Evolutionary conservation across 2,329 filamentous ascomycete genomes (phyloP).

Genomic region (Sclerotinia sclerotiorum): DNA sequence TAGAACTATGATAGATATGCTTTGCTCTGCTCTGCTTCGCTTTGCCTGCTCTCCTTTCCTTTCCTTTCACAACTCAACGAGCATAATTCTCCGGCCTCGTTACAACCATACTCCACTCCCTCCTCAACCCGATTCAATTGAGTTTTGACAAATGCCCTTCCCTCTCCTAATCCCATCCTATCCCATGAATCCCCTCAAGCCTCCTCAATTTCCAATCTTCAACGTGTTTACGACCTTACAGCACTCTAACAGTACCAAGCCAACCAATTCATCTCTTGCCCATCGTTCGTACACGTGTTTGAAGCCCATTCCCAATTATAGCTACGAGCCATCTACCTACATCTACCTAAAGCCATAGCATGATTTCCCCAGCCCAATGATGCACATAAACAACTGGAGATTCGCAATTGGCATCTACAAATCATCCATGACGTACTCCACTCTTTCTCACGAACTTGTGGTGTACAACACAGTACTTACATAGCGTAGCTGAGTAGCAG

Average conservation of each 20-base stretch:
- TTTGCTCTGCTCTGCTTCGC: neutral
- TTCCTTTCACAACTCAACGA: constrained; percentile 16
- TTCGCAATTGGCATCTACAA: constrained; percentile 18
- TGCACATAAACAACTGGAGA: constrained; percentile 22
- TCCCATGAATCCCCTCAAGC: neutral
- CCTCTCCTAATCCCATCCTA: neutral
- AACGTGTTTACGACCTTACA: constrained; percentile 13
- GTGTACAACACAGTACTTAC: constrained; percentile 13
- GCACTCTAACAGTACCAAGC: constrained; percentile 2
- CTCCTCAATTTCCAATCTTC: neutral
- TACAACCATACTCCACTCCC: constrained; percentile 19
- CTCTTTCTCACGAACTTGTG: constrained; percentile 17
- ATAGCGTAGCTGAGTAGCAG: constrained; percentile 1
- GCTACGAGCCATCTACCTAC: neutral
- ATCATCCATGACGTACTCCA: constrained; percentile 10
- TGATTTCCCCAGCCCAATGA: constrained; percentile 12
- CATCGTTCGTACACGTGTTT: constrained; percentile 19
- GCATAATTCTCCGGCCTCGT: constrained; percentile 18
- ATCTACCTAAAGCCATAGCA: constrained; percentile 3
- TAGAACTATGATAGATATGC: constrained; percentile 9
- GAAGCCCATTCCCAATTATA: neutral
- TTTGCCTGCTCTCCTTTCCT: neutral
- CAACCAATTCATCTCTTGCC: constrained; percentile 3
- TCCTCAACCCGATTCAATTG: constrained; percentile 1
- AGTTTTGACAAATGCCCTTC: constrained; percentile 4